Evolutionary conservation across 1,284 basidiomycete species (phyloP), one percentile per base, ranked within the genome.

Genomic region (Austroboletus rostrupii): DNA sequence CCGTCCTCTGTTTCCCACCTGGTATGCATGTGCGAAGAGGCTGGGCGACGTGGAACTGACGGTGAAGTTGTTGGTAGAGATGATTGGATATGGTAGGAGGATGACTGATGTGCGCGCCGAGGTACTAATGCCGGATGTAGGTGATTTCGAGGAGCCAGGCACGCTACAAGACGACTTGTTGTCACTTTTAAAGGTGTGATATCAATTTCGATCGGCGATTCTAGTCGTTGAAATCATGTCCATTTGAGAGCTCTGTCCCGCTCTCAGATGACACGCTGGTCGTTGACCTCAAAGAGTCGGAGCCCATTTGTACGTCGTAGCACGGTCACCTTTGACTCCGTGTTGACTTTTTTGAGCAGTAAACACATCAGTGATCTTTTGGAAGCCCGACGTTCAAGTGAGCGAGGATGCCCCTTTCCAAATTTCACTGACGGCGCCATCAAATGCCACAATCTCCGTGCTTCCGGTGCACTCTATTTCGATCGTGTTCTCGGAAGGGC

Each of bases 1-100:
- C 16, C 74, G 75, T 40, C 81, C 88, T 4, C 77, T 94, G 13
- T 73, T 93, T 32, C 72, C 75, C 33, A 79, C 84, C 20, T 92
- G 89, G 87, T 89, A 90, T 69, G 73, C 81, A 1, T 92, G 87
- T 63, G 87, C 89, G 1, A 83, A 85, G 63, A 78, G 78, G 56
- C 74, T 90, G 0, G 87, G 83, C 1, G 83, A 90, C 57, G 79
- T 89, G 23, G 88, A 90, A 53, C 72, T 85, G 23, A 85, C 86
- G 38, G 79, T 91, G 23, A 77, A 75, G 52, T 66, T 93, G 17
- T 65, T 92, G 50, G 62, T 93, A n/a, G 90, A 94, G 65, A 85
- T 92, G 81, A 71, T 94, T 48, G 80, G 79, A 12, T 80, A 87
- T 59, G 83, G 90, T 88, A 48, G 53, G 75, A 56, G n/a, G 5